These are phyloP conservation scores for Solanum lycopersicoides DNA, from an alignment of 257 asterid genomes.

Conservation along the genomic window DNA sequence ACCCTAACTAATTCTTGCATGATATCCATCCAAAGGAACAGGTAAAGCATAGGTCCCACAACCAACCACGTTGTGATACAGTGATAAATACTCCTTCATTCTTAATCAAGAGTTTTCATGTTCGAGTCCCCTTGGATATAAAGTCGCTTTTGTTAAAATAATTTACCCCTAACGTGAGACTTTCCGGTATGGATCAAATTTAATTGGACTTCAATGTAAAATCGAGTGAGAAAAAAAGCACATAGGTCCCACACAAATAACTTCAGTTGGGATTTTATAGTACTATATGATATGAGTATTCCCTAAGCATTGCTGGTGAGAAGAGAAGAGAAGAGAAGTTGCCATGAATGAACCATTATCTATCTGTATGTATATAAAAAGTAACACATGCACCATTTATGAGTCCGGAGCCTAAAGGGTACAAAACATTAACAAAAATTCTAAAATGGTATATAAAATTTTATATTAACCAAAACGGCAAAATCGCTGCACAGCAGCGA, in stretches of 20 bases:
- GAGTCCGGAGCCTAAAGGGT: too few relatives aligned
- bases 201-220: background rate
- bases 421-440: too few relatives aligned
- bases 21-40: background rate
- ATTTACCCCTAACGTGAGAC: background rate
- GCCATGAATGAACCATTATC: conserved; percentile 19
- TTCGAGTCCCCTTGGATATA: too few relatives aligned
- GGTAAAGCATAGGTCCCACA: background rate
- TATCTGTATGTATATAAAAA: conserved; percentile 7
- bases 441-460: too few relatives aligned
- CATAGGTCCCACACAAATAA: background rate
- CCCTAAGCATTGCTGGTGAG: conserved; percentile 30
- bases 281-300: conserved; percentile 18
- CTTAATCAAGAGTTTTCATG: background rate
- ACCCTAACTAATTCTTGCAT: background rate
- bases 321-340: background rate
- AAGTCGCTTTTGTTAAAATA: background rate
- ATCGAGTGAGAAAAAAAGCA: background rate
- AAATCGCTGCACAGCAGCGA: too few relatives aligned
- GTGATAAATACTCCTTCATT: background rate
- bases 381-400: conserved; percentile 20
- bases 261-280: background rate
- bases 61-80: background rate
- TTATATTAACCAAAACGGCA: too few relatives aligned
- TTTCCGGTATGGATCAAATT: too few relatives aligned